Percentiles rank a stretch among this genome's conserved stretches.
These are phyloP conservation scores for Raffaelea arxii DNA, from an alignment of 2,329 filamentous ascomycete genomes.

Conservation along the genomic window DNA sequence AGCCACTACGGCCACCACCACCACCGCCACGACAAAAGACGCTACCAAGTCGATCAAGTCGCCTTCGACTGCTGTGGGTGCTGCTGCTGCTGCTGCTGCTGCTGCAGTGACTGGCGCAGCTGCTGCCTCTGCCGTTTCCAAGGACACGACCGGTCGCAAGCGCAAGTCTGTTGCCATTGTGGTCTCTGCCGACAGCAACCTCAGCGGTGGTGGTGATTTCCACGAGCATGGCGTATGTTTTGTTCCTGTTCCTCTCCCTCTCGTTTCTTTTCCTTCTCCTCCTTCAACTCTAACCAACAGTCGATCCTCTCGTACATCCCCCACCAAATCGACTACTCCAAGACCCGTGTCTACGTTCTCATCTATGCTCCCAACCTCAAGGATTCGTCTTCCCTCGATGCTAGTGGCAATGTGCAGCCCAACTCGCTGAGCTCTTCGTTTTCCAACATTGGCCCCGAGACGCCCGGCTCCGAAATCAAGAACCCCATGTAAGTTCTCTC, in stretches of 20 bases:
- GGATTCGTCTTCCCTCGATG: slow-evolving; percentile 45
- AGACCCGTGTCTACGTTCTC: slow-evolving; percentile 72
- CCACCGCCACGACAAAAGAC: not conserved
- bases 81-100: not conserved
- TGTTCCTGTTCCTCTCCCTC: not conserved
- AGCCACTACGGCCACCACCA: not conserved
- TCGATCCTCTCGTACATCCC: slow-evolving; percentile 86
- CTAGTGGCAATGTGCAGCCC: slow-evolving; percentile 38
- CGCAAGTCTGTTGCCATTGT: slow-evolving; percentile 81
- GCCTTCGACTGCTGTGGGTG: not conserved
- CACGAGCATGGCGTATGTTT: slow-evolving; percentile 73
- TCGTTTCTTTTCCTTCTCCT: not conserved
- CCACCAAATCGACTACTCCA: slow-evolving; percentile 61
- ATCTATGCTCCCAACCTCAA: slow-evolving; percentile 80
- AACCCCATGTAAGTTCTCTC: slow-evolving; percentile 40
- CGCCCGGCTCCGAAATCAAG: slow-evolving; percentile 57
- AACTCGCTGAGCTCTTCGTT: slow-evolving; percentile 70
- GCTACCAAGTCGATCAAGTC: not conserved
- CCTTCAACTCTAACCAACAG: slow-evolving; percentile 30
- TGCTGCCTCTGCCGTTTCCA: not conserved
- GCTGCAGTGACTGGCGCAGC: not conserved
- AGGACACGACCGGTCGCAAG: slow-evolving; percentile 22
- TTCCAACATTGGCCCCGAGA: slow-evolving; percentile 71
- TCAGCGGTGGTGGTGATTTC: slow-evolving; percentile 47
- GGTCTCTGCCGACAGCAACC: slow-evolving; percentile 64